These are phyloP conservation scores for Mixia osmundae DNA, from an alignment of 1,284 basidiomycete species.

Conservation along the genomic window DNA sequence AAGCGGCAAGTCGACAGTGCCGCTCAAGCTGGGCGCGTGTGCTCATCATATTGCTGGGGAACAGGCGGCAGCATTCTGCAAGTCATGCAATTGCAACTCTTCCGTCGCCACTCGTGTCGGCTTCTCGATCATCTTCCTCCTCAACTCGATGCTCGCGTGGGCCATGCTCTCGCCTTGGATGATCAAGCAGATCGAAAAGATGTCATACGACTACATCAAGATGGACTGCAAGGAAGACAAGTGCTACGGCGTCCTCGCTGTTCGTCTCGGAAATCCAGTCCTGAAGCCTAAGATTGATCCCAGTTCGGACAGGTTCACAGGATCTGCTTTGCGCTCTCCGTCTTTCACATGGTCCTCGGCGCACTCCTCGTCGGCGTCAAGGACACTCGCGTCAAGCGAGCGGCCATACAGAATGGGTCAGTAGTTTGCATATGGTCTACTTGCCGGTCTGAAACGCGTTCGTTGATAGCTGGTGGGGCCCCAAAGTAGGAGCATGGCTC, in stretches of 20 bases:
- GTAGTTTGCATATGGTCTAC: constrained; percentile 11
- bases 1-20: background rate
- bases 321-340: constrained; percentile 77
- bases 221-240: constrained; percentile 83
- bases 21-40: background rate
- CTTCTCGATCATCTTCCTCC: constrained; percentile 82
- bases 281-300: constrained; percentile 1
- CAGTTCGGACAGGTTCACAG: constrained; percentile 48
- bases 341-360: constrained; percentile 71
- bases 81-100: constrained; percentile 96
- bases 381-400: constrained; percentile 71
- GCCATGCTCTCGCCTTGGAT: constrained; percentile 75
- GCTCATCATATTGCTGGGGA: constrained; percentile 16
- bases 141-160: constrained; percentile 94
- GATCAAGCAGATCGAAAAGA: constrained; percentile 67
- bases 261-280: constrained; percentile 24
- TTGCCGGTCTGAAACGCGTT: constrained; percentile 1
- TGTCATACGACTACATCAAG: constrained; percentile 92
- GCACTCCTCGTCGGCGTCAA: constrained; percentile 58
- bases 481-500: constrained; percentile 72
- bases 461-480: constrained; percentile 75
- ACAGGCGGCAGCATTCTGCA: constrained; percentile 83
- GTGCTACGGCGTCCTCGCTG: constrained; percentile 93
- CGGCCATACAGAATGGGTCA: constrained; percentile 88
- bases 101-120: constrained; percentile 94